Conservation (phyloP, 345 rosid species). For the Eucalyptus pumila region DNA sequence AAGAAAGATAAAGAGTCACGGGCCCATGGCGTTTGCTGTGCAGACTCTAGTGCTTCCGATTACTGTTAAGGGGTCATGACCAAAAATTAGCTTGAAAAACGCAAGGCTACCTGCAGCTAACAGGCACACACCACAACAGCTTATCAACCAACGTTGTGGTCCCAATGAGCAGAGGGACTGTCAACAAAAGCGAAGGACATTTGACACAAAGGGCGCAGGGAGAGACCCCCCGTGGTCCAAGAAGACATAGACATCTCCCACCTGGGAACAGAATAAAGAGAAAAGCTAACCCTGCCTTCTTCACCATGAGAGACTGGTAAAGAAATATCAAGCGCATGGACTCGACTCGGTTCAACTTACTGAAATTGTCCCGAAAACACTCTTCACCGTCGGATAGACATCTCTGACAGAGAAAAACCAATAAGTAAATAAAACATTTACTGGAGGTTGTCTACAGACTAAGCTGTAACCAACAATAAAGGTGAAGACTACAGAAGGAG, state of each 20-base stretch:
- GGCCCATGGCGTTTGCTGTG: not conserved
- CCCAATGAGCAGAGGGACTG: not conserved
- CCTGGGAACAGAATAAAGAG: not conserved
- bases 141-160: not conserved
- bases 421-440: not conserved
- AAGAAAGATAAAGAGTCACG: not conserved
- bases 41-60: not conserved
- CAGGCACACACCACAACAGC: not conserved
- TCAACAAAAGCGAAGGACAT: not conserved
- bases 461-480: not conserved
- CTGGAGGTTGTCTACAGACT: not conserved
- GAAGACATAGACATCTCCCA: not conserved
- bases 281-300: not conserved
- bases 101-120: not conserved
- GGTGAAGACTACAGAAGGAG: not conserved
- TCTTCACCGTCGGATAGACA: not conserved
- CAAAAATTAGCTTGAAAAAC: not conserved
- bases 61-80: not conserved
- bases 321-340: not conserved
- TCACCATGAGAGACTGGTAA: not conserved
- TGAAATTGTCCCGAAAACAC: not conserved
- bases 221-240: not conserved
- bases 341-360: not conserved
- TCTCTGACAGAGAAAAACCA: not conserved
- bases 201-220: not conserved